Percentiles rank a stretch among this genome's conserved stretches.
Conservation (phyloP, 768 basidiomycete genomes). For the Tephrocybe sp. region DNA sequence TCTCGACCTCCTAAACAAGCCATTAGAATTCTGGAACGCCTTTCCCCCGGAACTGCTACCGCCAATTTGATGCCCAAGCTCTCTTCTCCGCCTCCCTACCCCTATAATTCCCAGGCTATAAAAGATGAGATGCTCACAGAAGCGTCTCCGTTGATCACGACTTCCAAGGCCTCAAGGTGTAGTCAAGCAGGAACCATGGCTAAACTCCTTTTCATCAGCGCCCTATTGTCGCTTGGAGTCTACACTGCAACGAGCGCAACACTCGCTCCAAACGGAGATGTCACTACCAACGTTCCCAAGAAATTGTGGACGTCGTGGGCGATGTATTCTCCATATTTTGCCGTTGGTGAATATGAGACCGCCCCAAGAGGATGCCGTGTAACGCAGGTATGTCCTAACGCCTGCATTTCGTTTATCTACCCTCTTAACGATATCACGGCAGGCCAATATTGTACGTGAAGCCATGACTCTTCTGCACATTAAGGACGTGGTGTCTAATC, state of each 20-base stretch:
- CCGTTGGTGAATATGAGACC: conserved; percentile 41
- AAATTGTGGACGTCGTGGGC: conserved; percentile 46
- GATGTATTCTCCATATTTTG: conserved; percentile 60
- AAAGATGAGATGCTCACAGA: neutral
- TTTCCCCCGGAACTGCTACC: neutral
- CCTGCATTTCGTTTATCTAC: neutral
- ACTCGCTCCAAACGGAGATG: conserved; percentile 2
- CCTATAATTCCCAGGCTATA: neutral
- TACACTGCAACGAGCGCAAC: neutral
- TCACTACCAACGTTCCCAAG: conserved; percentile 9
- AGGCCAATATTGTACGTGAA: conserved; percentile 64
- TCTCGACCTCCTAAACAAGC: neutral
- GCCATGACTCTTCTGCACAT: neutral
- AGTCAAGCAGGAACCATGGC: conserved; percentile 3
- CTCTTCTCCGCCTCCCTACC: neutral
- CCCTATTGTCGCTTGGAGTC: conserved; percentile 6
- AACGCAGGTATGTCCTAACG: conserved; percentile 46
- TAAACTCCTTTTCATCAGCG: conserved; percentile 5
- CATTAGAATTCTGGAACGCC: no score
- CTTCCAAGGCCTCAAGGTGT: neutral
- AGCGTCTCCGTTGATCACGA: neutral
- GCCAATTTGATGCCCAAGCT: neutral
- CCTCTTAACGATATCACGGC: neutral
- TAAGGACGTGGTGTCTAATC: no score
- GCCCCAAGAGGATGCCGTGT: conserved; percentile 52